Percentiles rank a stretch among this genome's conserved stretches.
Conservation (phyloP, 2,329 filamentous ascomycete species). For the Fusarium armeniacum region DNA sequence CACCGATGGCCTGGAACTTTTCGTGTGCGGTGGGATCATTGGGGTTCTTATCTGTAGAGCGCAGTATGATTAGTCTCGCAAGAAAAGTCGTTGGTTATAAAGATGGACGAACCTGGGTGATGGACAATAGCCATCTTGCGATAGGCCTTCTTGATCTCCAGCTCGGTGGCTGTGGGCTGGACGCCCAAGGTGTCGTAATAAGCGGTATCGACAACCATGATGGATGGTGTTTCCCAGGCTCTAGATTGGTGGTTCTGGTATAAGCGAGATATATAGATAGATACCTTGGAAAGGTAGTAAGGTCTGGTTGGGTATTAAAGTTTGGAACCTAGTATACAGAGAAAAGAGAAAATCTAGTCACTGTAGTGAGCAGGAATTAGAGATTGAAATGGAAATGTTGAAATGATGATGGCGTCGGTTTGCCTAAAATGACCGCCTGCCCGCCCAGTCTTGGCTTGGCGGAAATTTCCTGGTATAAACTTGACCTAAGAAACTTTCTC, state of each 20-base stretch:
- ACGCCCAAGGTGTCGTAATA: slow-evolving; percentile 93
- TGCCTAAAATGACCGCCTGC: slow-evolving; percentile 42
- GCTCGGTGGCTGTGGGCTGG: slow-evolving; percentile 84
- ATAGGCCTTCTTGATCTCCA: slow-evolving; percentile 98
- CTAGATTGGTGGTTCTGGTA: slow-evolving; percentile 29
- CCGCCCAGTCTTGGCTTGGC: slow-evolving; percentile 23
- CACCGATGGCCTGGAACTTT: slow-evolving; percentile 90
- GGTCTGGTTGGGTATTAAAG: not conserved
- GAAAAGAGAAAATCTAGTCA: slow-evolving; percentile 11
- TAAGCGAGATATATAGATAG: slow-evolving; percentile 1
- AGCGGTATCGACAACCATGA: slow-evolving; percentile 88
- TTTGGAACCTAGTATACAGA: not conserved
- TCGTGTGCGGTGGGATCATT: slow-evolving; percentile 93
- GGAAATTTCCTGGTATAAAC: slow-evolving; percentile 39
- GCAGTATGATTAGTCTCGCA: slow-evolving; percentile 25
- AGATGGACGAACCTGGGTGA: slow-evolving; percentile 76
- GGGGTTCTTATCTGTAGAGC: slow-evolving; percentile 88
- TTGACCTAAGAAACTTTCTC: slow-evolving; percentile 30
- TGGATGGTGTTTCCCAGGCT: slow-evolving; percentile 47
- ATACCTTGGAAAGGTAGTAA: not conserved
- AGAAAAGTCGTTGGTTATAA: not conserved
- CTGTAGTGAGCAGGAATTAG: slow-evolving; percentile 25
- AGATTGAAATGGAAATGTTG: slow-evolving; percentile 31
- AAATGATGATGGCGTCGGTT: slow-evolving; percentile 48
- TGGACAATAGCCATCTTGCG: slow-evolving; percentile 94